These are phyloP conservation scores for Pyronema domesticum DNA, from an alignment of 495 filamentous ascomycete genomes.

Conservation along the genomic window DNA sequence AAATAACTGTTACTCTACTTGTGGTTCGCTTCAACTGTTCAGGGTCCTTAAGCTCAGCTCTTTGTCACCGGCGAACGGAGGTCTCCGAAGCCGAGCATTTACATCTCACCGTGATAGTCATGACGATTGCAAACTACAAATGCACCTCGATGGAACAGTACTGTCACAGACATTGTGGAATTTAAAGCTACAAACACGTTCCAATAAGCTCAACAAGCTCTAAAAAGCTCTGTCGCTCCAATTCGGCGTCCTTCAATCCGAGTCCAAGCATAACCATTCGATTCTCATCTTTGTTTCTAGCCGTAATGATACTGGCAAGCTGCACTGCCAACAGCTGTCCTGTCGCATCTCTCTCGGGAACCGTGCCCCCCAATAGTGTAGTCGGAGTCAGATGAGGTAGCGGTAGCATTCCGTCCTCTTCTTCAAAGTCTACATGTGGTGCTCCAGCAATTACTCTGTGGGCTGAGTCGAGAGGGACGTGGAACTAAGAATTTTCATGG, in stretches of 20 bases:
- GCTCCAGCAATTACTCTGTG: constrained; percentile 42
- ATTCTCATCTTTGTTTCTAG: constrained; percentile 55
- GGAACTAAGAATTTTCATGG: constrained; percentile 40
- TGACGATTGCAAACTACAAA: neutral
- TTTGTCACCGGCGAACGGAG: neutral
- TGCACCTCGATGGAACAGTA: neutral
- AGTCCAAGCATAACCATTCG: constrained; percentile 67
- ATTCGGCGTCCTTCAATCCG: constrained; percentile 47
- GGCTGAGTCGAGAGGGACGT: constrained; percentile 61
- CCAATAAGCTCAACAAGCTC: constrained; percentile 66
- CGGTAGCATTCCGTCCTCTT: constrained; percentile 48
- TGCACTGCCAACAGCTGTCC: constrained; percentile 80
- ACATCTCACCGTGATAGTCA: neutral
- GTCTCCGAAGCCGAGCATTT: neutral
- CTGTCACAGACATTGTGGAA: neutral
- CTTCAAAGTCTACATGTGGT: constrained; percentile 31
- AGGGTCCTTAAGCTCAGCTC: neutral
- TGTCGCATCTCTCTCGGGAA: constrained; percentile 57
- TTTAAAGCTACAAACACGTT: constrained; percentile 35
- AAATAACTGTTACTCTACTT: too few relatives aligned
- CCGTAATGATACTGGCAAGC: constrained; percentile 60
- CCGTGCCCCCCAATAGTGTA: constrained; percentile 71
- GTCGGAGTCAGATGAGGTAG: constrained; percentile 66
- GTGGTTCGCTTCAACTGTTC: too few relatives aligned
- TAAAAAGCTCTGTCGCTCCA: constrained; percentile 57